These are phyloP conservation scores for Colletotrichum musicola DNA, from an alignment of 2,329 filamentous ascomycete genomes.

Conservation along the genomic window DNA sequence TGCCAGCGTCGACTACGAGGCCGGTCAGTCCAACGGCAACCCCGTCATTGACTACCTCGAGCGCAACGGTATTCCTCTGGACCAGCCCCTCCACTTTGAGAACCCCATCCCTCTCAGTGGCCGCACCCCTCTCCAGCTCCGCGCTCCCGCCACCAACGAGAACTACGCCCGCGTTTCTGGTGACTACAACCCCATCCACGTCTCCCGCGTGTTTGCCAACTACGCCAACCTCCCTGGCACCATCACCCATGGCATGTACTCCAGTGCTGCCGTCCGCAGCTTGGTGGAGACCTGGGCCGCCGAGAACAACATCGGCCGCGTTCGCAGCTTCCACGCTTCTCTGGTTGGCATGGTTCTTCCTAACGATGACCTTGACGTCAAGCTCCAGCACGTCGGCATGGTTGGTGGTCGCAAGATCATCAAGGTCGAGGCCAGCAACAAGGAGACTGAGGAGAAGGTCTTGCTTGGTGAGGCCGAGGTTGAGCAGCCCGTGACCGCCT, in stretches of 20 bases:
- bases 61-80: conserved; percentile 90
- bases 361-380: conserved; percentile 94
- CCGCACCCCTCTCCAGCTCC: conserved; percentile 87
- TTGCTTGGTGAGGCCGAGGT: conserved; percentile 95
- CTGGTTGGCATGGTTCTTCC: conserved; percentile 99
- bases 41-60: conserved; percentile 96
- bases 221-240: conserved; percentile 97
- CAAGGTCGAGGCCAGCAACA: conserved; percentile 96
- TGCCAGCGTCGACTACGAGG: conserved; percentile 95
- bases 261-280: conserved; percentile 94
- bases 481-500: conserved; percentile 95
- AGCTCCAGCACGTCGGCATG: conserved; percentile 97
- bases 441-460: conserved; percentile 96
- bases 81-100: conserved; percentile 97
- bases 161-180: conserved; percentile 97
- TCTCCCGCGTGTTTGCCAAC: conserved; percentile 94
- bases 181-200: conserved; percentile 99
- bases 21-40: conserved; percentile 92
- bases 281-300: conserved; percentile 99
- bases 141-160: conserved; percentile 95
- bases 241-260: conserved; percentile 99
- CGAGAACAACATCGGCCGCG: conserved; percentile 97
- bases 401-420: conserved; percentile 98
- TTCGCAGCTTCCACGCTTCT: conserved; percentile 96
- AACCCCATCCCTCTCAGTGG: conserved; percentile 96